phyloP scores from a whole-genome alignment of 2,329 filamentous ascomycete genomes.

The Penicillium sp. region DNA sequence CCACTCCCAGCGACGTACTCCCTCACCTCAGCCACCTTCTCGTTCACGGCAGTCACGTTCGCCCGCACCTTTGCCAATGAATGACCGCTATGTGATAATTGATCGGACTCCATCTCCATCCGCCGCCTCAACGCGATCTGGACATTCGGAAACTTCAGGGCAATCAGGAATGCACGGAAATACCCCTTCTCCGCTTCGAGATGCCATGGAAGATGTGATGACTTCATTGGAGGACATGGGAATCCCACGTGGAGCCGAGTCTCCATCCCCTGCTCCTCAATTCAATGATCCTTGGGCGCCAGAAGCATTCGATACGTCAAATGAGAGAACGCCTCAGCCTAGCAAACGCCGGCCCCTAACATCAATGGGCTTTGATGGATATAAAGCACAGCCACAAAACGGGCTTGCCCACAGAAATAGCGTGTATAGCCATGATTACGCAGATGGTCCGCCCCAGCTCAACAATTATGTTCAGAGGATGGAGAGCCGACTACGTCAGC shows the following conservation, averaged over 20 bases:
- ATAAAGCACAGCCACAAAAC: conserved; percentile 56
- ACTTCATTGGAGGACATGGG: conserved; percentile 89
- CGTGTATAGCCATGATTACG: conserved; percentile 36
- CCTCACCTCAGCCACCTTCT: conserved; percentile 16
- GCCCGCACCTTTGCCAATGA: conserved; percentile 41
- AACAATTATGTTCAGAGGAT: conserved; percentile 89
- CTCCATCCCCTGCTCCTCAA: conserved; percentile 55
- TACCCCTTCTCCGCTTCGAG: conserved; percentile 88
- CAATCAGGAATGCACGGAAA: conserved; percentile 66
- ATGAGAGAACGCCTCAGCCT: conserved; percentile 34
- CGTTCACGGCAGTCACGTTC: conserved; percentile 23
- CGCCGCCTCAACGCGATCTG: conserved; percentile 26
- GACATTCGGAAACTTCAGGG: conserved; percentile 16
- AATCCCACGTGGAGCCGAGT: conserved; percentile 55
- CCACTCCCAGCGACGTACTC: conserved; percentile 3
- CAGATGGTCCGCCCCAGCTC: conserved; percentile 68
- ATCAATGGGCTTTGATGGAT: conserved; percentile 68
- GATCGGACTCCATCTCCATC: conserved; percentile 52
- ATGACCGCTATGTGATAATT: conserved; percentile 41
- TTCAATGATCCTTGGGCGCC: conserved; percentile 77
- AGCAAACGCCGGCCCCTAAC: conserved; percentile 65
- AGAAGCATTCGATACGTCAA: conserved; percentile 71
- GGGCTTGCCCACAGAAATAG: conserved; percentile 55
- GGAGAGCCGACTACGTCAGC: conserved; percentile 76
- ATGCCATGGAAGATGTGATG: conserved; percentile 98